Evolutionary conservation across 2,329 filamentous ascomycete species (phyloP).

Genomic region (Fusarium nanum): DNA sequence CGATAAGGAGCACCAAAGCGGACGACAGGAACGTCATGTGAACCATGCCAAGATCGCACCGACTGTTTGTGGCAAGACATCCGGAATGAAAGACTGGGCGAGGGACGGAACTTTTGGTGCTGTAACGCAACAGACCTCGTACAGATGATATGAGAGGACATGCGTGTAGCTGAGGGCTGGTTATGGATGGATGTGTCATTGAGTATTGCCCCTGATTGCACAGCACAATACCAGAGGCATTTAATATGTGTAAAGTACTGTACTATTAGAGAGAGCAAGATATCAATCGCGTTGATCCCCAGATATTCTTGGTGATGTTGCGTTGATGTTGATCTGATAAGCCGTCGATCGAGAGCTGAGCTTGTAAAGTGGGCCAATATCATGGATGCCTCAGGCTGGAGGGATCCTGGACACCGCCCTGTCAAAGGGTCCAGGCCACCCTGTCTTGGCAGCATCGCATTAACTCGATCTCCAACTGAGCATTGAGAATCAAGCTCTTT

Average conservation of each 20-base stretch:
- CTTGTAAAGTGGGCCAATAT: slow-evolving; percentile 21
- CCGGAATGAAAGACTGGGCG: background rate
- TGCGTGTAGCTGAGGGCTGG: background rate
- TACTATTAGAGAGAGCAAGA: background rate
- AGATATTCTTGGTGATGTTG: background rate
- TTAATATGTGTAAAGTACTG: background rate
- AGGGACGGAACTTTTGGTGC: background rate
- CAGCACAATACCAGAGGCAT: background rate
- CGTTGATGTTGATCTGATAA: slow-evolving; percentile 5
- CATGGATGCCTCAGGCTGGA: slow-evolving; percentile 30
- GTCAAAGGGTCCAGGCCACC: slow-evolving; percentile 20
- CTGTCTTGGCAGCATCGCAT: slow-evolving; percentile 27
- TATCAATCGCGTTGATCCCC: background rate
- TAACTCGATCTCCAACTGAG: slow-evolving; percentile 9
- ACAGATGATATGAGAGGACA: background rate
- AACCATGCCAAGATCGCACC: background rate
- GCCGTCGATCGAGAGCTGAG: slow-evolving; percentile 5
- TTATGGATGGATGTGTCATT: background rate
- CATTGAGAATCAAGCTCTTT: background rate
- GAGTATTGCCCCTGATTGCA: background rate
- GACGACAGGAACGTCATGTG: background rate
- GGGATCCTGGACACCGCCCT: slow-evolving; percentile 21
- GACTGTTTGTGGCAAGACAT: background rate
- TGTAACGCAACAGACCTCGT: background rate
- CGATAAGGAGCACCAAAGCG: background rate